A percentile compares a stretch with the other conserved stretches of the same genome.
Conservation (phyloP, 1,284 basidiomycete species). For the Moesziomyces parantarcticus region DNA sequence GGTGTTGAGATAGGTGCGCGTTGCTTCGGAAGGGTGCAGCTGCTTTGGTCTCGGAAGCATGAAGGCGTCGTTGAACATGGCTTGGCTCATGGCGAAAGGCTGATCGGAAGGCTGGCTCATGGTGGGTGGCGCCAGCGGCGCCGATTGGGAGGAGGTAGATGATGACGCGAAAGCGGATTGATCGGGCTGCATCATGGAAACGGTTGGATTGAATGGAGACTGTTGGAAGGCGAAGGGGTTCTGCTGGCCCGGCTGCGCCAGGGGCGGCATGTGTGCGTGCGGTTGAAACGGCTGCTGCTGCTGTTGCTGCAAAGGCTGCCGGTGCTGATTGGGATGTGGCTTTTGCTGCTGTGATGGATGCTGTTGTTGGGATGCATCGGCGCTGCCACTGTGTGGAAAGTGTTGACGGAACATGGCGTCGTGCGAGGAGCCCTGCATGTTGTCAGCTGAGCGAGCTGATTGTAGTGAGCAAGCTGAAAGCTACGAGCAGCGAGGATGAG, state of each 20-base stretch:
- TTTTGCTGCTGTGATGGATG: constrained; percentile 8
- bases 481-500: no score
- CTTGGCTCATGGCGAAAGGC: neutral
- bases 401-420: constrained; percentile 17
- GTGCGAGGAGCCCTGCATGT: constrained; percentile 31
- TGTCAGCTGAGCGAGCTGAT: constrained; percentile 13
- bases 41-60: constrained; percentile 3
- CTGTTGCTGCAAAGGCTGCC: constrained; percentile 8
- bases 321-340: constrained; percentile 3
- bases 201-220: constrained; percentile 5
- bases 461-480: no score
- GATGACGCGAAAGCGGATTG: neutral
- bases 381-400: constrained; percentile 5
- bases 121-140: no score
- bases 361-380: constrained; percentile 23
- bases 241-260: constrained; percentile 4
- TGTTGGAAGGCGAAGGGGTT: constrained; percentile 17
- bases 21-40: neutral
- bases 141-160: neutral
- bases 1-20: constrained; percentile 32
- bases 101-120: neutral
- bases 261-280: constrained; percentile 5
- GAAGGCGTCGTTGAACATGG: constrained; percentile 9
- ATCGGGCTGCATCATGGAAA: neutral
- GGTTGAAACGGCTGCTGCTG: constrained; percentile 9